Evolutionary conservation across 805 yeast genomes (phyloP).

Genomic region (Lachancea sp.): DNA sequence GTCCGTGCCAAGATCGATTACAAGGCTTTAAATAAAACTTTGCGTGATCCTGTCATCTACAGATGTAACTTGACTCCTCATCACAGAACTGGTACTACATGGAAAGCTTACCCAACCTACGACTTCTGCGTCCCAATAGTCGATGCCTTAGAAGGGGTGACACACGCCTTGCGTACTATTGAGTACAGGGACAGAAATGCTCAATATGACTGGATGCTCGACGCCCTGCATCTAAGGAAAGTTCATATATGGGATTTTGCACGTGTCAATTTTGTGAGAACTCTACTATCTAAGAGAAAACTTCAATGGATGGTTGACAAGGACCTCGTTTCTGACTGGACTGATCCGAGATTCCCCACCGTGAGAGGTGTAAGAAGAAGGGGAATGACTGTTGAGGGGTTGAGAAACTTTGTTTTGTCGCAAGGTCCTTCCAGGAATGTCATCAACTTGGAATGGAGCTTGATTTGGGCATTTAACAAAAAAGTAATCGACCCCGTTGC

Average conservation of each 20-base stretch:
- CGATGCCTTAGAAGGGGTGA: constrained; percentile 93
- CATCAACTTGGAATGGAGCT: constrained; percentile 94
- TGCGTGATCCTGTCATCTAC: constrained; percentile 97
- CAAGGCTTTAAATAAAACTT: constrained; percentile 83
- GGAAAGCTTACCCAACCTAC: constrained; percentile 98
- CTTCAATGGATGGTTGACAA: constrained; percentile 98
- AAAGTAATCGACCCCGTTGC: constrained; percentile 95
- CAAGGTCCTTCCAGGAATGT: constrained; percentile 99
- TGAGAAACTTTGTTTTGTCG: constrained; percentile 83
- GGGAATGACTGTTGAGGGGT: constrained; percentile 99
- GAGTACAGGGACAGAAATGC: constrained; percentile 99
- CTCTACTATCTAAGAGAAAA: constrained; percentile 93
- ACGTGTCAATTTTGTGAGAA: constrained; percentile 93
- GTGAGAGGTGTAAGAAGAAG: constrained; percentile 99
- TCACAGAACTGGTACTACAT: constrained; percentile 85
- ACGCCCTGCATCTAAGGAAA: constrained; percentile 74
- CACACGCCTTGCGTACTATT: constrained; percentile 95
- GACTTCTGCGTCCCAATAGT: constrained; percentile 98
- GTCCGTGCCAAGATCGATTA: constrained; percentile 95
- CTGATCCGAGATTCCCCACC: constrained; percentile 99
- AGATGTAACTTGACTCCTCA: constrained; percentile 97
- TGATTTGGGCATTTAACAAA: constrained; percentile 96
- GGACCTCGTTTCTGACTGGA: constrained; percentile 86
- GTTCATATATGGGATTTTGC: constrained; percentile 98
- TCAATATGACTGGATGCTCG: constrained; percentile 94